Evolutionary conservation across 2,329 filamentous ascomycete species (phyloP).

Genomic region (Colletotrichum sp.): DNA sequence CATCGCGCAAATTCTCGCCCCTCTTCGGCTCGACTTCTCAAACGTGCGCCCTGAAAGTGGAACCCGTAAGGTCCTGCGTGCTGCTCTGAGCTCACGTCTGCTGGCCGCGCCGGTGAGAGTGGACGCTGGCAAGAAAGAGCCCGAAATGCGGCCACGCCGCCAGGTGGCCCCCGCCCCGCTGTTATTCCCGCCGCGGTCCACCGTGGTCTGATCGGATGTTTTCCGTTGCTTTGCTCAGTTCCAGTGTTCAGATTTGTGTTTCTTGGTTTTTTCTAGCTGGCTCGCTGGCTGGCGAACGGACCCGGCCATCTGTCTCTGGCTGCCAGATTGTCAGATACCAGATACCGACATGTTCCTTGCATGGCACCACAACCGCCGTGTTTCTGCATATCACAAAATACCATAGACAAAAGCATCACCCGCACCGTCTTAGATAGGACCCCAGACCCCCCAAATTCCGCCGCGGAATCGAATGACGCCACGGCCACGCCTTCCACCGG

Average conservation of each 20-base stretch:
- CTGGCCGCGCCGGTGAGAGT: not conserved
- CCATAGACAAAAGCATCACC: not conserved
- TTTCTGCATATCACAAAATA: not conserved
- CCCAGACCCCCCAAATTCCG: not conserved
- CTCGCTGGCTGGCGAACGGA: not conserved
- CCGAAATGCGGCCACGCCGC: conserved; percentile 20
- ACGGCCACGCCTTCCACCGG: not conserved
- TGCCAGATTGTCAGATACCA: not conserved
- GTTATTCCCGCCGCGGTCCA: conserved; percentile 4
- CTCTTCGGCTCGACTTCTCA: not conserved
- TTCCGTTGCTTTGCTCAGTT: not conserved
- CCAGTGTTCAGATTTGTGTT: not conserved
- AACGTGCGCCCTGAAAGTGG: conserved; percentile 1
- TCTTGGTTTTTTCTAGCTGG: not conserved
- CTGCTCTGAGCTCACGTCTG: not conserved
- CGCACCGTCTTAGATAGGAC: not conserved
- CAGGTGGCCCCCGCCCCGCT: not conserved
- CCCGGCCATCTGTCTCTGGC: not conserved
- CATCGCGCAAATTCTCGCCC: conserved; percentile 11
- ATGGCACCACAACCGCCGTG: not conserved
- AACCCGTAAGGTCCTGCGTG: not conserved
- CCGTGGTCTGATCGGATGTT: conserved; percentile 17
- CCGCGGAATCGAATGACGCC: not conserved
- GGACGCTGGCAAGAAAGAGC: not conserved
- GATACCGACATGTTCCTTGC: not conserved